These are phyloP conservation scores for Mortierella sp. DNA, from an alignment of 371 early-diverging fungal genomes.

Conservation along the genomic window DNA sequence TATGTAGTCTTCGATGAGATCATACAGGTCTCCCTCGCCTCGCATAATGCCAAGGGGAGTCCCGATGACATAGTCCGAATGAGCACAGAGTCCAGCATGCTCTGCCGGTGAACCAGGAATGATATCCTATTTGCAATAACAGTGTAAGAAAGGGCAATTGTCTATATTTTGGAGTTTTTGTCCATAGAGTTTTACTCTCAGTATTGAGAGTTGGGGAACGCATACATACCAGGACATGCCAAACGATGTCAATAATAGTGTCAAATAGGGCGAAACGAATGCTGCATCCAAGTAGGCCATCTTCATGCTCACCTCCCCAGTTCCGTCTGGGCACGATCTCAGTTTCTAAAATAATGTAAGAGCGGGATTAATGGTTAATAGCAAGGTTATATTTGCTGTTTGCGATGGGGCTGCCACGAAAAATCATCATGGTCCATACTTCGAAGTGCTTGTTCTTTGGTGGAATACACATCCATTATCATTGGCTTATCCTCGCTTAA, in stretches of 20 bases:
- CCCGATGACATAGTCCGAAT: constrained; percentile 78
- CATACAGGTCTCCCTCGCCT: constrained; percentile 73
- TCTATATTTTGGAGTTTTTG: not conserved
- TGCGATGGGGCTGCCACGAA: not conserved
- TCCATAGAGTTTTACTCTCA: not conserved
- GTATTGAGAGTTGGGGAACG: not conserved
- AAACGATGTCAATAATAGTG: constrained; percentile 73
- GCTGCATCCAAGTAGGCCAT: constrained; percentile 68
- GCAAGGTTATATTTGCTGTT: not conserved
- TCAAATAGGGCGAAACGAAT: constrained; percentile 79
- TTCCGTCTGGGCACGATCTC: constrained; percentile 62
- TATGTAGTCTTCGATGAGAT: constrained; percentile 68
- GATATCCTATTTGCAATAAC: constrained; percentile 26
- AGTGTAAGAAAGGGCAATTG: not conserved
- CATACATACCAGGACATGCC: constrained; percentile 70
- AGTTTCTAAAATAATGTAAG: constrained; percentile 55
- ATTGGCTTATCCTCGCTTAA: constrained; percentile 65
- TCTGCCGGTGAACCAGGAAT: constrained; percentile 69
- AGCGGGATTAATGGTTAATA: not conserved
- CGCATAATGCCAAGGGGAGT: constrained; percentile 68
- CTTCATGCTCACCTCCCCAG: constrained; percentile 57
- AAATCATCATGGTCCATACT: constrained; percentile 51
- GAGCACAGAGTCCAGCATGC: constrained; percentile 73
- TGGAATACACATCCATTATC: constrained; percentile 71
- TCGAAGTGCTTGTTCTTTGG: constrained; percentile 70